phyloP scores from a whole-genome alignment of 257 asterid genomes.

The Gentiana dahurica region DNA sequence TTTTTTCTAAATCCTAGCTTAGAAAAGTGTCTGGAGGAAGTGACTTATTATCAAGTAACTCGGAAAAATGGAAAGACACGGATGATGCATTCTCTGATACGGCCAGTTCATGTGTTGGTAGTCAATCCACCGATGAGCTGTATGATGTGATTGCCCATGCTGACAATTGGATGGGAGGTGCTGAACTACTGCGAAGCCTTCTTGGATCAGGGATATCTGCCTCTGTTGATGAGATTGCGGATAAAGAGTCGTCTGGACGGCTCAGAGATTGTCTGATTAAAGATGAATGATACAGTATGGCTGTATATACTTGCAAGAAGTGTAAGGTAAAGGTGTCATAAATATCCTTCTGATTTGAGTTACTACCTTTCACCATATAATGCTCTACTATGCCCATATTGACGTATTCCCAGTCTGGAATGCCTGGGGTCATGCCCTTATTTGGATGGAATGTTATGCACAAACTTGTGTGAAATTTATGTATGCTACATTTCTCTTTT shows the following conservation, averaged over 20 bases:
- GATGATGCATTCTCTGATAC: conserved; percentile 94
- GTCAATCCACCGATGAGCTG: conserved; percentile 81
- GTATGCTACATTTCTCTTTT: conserved; percentile 28
- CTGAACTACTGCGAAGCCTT: conserved; percentile 93
- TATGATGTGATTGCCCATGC: conserved; percentile 71
- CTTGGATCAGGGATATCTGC: conserved; percentile 95
- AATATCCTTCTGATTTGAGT: neutral
- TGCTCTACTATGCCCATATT: conserved; percentile 37
- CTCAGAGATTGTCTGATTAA: conserved; percentile 85
- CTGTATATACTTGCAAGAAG: conserved; percentile 96
- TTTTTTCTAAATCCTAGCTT: too few species aligned
- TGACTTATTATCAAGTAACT: conserved; percentile 57
- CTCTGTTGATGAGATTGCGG: conserved; percentile 94
- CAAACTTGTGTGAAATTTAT: conserved; percentile 97
- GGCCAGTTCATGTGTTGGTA: conserved; percentile 85
- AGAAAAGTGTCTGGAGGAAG: too few species aligned
- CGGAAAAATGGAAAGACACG: conserved; percentile 65
- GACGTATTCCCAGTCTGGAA: conserved; percentile 93
- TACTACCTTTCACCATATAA: neutral
- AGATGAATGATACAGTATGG: conserved; percentile 96
- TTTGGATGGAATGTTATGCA: conserved; percentile 89
- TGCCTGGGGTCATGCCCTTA: conserved; percentile 96
- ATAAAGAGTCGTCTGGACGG: conserved; percentile 72
- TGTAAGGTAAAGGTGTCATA: conserved; percentile 57
- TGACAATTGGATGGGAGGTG: conserved; percentile 85